Percentiles rank a stretch among this genome's conserved stretches.
phyloP scores from a whole-genome alignment of 305 asterid genomes.

The Rubia peregrina region DNA sequence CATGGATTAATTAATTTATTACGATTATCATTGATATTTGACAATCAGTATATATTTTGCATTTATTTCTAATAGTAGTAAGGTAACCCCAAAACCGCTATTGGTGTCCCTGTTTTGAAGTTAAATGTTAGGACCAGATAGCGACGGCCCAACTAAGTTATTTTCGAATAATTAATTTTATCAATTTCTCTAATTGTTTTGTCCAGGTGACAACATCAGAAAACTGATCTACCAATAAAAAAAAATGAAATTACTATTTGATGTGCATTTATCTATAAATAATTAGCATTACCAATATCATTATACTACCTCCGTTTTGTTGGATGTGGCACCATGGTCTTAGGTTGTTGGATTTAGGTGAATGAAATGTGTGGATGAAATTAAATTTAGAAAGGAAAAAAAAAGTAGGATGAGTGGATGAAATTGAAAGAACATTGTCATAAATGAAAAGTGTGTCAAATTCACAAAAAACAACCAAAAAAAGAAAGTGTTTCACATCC shows the following conservation, averaged over 20 bases:
- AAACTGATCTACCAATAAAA: not conserved
- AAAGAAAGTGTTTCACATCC: too few relatives aligned
- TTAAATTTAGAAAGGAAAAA: too few relatives aligned
- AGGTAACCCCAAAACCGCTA: conserved; percentile 1
- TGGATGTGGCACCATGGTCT: too few relatives aligned
- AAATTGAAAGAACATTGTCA: too few relatives aligned
- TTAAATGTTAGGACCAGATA: conserved; percentile 1
- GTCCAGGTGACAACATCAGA: not conserved
- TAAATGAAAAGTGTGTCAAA: too few relatives aligned
- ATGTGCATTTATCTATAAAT: not conserved
- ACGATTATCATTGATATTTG: not conserved
- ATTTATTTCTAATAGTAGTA: not conserved
- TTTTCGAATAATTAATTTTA: not conserved
- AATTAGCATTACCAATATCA: not conserved
- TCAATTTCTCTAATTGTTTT: not conserved
- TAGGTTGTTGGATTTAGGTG: too few relatives aligned
- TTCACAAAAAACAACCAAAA: too few relatives aligned
- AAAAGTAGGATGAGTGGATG: too few relatives aligned
- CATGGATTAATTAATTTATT: not conserved
- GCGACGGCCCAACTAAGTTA: conserved; percentile 10
- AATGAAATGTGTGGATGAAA: too few relatives aligned
- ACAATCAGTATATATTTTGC: too few relatives aligned
- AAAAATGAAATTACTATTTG: not conserved
- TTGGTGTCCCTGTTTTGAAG: conserved; percentile 6
- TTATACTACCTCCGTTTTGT: too few relatives aligned